These are phyloP conservation scores for Narthecium ossifragum DNA, from an alignment of 106 monocot species.

Conservation along the genomic window DNA sequence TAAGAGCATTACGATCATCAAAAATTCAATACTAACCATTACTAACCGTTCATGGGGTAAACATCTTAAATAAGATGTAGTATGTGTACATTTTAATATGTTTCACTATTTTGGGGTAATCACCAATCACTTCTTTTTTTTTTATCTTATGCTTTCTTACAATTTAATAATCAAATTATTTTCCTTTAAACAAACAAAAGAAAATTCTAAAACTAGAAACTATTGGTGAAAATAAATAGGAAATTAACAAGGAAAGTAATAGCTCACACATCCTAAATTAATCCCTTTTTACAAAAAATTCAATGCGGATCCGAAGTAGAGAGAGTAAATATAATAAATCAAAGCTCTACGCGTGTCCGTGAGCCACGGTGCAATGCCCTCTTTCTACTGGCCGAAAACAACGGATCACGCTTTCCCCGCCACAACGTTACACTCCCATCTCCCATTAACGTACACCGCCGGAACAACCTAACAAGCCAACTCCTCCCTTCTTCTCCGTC, in stretches of 20 bases:
- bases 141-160: too few species aligned
- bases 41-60: too few species aligned
- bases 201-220: too few species aligned
- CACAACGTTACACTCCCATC: background rate
- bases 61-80: too few species aligned
- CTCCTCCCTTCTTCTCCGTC: background rate
- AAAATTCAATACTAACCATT: too few species aligned
- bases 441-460: background rate
- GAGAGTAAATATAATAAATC: background rate
- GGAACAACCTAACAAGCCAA: background rate
- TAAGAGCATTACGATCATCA: too few species aligned
- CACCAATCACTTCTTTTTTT: too few species aligned
- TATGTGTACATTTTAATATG: too few species aligned
- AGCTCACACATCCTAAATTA: too few species aligned
- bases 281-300: background rate
- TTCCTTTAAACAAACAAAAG: too few species aligned
- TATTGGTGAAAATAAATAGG: background rate
- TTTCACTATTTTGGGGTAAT: too few species aligned
- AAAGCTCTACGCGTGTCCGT: background rate
- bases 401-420: conserved; percentile 30
- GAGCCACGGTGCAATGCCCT: background rate
- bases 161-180: too few species aligned
- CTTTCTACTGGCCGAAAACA: conserved; percentile 7
- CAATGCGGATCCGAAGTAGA: background rate
- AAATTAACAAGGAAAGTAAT: background rate